phyloP scores from a whole-genome alignment of 2,329 filamentous ascomycete genomes.

The Ophiobolus disseminans region DNA sequence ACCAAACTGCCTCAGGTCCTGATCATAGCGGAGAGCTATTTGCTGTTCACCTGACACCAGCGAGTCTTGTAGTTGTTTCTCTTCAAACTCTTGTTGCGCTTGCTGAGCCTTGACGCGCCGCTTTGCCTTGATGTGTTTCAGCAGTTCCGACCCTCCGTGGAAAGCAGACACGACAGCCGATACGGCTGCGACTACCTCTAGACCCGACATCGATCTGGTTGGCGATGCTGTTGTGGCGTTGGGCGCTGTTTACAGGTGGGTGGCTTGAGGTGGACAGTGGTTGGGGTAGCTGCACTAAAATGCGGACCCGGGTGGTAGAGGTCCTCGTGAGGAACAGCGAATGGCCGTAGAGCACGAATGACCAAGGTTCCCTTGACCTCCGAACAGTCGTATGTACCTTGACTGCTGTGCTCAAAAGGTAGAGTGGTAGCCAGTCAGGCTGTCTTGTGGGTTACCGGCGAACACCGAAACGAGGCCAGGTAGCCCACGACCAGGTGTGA shows the following conservation, averaged over 20 bases:
- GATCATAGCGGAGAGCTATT: conserved; percentile 42
- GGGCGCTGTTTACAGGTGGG: too few species aligned
- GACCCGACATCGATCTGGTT: neutral
- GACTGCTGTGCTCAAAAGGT: neutral
- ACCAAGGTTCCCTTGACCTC: neutral
- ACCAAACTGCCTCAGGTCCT: conserved; percentile 46
- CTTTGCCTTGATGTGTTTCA: conserved; percentile 46
- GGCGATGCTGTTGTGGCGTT: too few species aligned
- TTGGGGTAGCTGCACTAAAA: neutral
- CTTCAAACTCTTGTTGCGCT: conserved; percentile 40
- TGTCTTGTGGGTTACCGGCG: neutral
- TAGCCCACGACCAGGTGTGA: neutral
- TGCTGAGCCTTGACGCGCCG: conserved; percentile 38
- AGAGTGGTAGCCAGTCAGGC: neutral
- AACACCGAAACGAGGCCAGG: neutral
- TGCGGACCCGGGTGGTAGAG: neutral
- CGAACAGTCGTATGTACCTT: neutral
- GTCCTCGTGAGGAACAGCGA: neutral
- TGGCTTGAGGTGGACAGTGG: neutral
- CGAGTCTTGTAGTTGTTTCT: conserved; percentile 49
- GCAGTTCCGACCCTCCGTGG: conserved; percentile 50
- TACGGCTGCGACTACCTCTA: conserved; percentile 51
- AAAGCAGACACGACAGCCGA: conserved; percentile 53
- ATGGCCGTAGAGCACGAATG: neutral
- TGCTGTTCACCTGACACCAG: conserved; percentile 47